Conservation (phyloP, 805 yeast species). For the Diddensiella santjacobensis region DNA sequence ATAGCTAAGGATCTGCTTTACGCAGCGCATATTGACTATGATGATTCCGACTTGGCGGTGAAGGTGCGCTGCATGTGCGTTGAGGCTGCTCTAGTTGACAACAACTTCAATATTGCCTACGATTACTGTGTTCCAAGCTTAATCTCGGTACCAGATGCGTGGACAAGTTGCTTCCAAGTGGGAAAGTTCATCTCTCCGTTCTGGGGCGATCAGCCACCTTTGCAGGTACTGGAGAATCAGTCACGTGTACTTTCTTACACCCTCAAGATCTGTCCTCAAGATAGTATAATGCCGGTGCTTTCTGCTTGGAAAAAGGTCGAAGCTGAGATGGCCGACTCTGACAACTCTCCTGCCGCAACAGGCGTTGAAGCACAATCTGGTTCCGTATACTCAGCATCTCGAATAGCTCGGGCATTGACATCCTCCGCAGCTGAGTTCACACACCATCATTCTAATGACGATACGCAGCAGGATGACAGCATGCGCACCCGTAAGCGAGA, state of each 20-base stretch:
- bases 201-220: constrained; percentile 40
- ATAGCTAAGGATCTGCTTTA: constrained; percentile 17
- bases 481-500: constrained; percentile 34
- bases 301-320: constrained; percentile 51
- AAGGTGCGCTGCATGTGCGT: constrained; percentile 44
- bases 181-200: constrained; percentile 53
- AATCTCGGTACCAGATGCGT: constrained; percentile 32
- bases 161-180: constrained; percentile 75
- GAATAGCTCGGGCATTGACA: constrained; percentile 21
- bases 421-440: constrained; percentile 22
- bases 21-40: constrained; percentile 7
- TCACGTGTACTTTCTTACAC: constrained; percentile 51
- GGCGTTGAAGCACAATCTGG: neutral
- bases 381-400: constrained; percentile 10
- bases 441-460: constrained; percentile 31
- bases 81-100: constrained; percentile 60
- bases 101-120: constrained; percentile 59
- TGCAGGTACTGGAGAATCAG: constrained; percentile 45
- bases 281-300: constrained; percentile 52
- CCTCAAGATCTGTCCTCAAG: constrained; percentile 49
- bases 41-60: constrained; percentile 13
- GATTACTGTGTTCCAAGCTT: constrained; percentile 29
- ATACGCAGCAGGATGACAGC: neutral
- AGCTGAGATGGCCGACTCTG: constrained; percentile 2
- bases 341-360: neutral